These are phyloP conservation scores for Populus ilicifolia DNA, from an alignment of 345 rosid species.

Conservation along the genomic window DNA sequence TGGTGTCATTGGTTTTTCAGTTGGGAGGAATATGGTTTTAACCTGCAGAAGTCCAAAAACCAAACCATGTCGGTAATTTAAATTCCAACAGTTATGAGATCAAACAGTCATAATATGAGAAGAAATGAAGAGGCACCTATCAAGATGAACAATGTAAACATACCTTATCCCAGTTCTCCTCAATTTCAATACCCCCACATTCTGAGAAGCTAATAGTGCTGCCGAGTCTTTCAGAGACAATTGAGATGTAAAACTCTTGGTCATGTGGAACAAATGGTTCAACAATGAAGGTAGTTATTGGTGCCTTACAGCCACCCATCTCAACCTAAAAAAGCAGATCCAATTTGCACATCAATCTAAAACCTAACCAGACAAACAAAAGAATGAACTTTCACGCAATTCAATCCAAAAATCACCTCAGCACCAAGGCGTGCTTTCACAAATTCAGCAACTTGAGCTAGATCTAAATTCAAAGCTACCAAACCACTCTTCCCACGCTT, in stretches of 20 bases:
- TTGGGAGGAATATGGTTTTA: constrained; percentile 68
- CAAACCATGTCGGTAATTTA: not conserved
- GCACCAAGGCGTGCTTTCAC: constrained; percentile 83
- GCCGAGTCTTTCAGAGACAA: constrained; percentile 92
- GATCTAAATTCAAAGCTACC: constrained; percentile 86
- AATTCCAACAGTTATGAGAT: not conserved
- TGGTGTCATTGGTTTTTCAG: constrained; percentile 61
- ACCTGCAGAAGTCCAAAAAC: constrained; percentile 47
- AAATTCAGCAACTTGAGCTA: constrained; percentile 93
- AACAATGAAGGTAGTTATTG: constrained; percentile 85
- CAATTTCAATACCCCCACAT: constrained; percentile 96
- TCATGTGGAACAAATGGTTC: constrained; percentile 93
- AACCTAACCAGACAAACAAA: not conserved
- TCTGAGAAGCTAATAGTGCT: constrained; percentile 84
- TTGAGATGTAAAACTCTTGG: constrained; percentile 77
- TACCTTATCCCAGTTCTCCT: constrained; percentile 99
- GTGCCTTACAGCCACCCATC: constrained; percentile 90
- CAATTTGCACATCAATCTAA: constrained; percentile 5
- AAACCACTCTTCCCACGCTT: constrained; percentile 96
- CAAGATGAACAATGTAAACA: not conserved
- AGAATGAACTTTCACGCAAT: not conserved
- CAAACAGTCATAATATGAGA: not conserved
- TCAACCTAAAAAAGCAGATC: constrained; percentile 53
- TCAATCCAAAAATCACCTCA: constrained; percentile 50
- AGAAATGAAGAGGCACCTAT: not conserved